Evolutionary conservation across 495 filamentous ascomycete genomes (phyloP).

Genomic region (Collariella sp.): DNA sequence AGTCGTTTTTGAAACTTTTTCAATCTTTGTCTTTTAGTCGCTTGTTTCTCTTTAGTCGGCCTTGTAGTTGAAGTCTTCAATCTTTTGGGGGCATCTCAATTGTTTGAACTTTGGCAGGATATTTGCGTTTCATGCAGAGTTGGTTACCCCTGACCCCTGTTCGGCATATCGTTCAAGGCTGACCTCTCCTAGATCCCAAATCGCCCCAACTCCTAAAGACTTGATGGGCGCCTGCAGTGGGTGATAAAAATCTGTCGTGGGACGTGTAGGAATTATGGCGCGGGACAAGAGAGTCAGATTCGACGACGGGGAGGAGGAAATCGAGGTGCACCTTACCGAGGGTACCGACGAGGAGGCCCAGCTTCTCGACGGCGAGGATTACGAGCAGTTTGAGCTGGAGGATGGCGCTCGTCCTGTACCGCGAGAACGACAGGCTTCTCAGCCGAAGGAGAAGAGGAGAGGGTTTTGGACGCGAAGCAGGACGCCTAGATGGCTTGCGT

Average conservation of each 20-base stretch:
- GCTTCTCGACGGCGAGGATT: constrained; percentile 13
- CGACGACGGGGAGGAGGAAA: not conserved
- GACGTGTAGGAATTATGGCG: not conserved
- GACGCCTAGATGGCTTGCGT: constrained; percentile 1
- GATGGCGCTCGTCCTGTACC: not conserved
- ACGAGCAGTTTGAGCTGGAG: constrained; percentile 18
- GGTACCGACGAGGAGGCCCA: constrained; percentile 19
- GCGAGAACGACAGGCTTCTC: not conserved
- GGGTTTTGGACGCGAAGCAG: not conserved
- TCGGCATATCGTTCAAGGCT: not conserved
- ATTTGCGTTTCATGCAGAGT: too few species aligned
- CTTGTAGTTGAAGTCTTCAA: not conserved
- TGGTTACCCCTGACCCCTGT: not conserved
- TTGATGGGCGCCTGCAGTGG: not conserved
- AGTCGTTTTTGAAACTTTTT: too few species aligned
- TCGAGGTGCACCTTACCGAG: not conserved
- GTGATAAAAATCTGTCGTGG: not conserved
- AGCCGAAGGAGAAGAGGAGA: not conserved
- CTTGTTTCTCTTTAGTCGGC: not conserved
- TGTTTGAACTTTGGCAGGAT: not conserved
- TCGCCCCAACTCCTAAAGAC: not conserved
- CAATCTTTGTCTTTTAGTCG: not conserved
- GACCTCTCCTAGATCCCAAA: not conserved
- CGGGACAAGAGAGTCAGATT: not conserved
- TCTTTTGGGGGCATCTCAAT: not conserved